These are phyloP conservation scores for Pyrenophora tritici-repentis DNA, from an alignment of 2,329 filamentous ascomycete species.

Conservation along the genomic window DNA sequence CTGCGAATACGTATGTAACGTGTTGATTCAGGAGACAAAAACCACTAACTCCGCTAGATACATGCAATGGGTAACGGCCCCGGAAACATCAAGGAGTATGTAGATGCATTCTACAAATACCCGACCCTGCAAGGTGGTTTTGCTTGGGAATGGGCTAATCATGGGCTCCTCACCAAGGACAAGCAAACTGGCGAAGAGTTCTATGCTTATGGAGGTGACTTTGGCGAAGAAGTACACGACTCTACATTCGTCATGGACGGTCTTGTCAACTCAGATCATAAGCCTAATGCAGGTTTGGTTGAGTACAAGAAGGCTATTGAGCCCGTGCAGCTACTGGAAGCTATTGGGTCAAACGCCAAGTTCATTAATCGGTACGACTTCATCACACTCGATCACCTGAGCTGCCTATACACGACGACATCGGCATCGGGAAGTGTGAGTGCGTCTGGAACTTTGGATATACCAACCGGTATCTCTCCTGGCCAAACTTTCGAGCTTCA, in stretches of 20 bases:
- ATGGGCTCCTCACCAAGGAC: slow-evolving; percentile 50
- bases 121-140: slow-evolving; percentile 67
- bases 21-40: neutral
- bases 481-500: slow-evolving; percentile 34
- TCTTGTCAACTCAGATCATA: slow-evolving; percentile 50
- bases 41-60: slow-evolving; percentile 21
- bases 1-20: slow-evolving; percentile 54
- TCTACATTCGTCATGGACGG: slow-evolving; percentile 54
- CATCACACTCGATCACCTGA: slow-evolving; percentile 45
- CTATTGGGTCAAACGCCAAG: slow-evolving; percentile 26
- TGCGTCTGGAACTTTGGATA: slow-evolving; percentile 24
- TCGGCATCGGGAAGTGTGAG: slow-evolving; percentile 9
- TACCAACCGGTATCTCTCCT: slow-evolving; percentile 33
- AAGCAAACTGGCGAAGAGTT: slow-evolving; percentile 46
- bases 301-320: slow-evolving; percentile 54
- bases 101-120: slow-evolving; percentile 65
- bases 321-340: slow-evolving; percentile 45
- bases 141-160: slow-evolving; percentile 55
- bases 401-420: slow-evolving; percentile 21
- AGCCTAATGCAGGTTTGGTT: slow-evolving; percentile 47
- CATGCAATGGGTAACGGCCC: slow-evolving; percentile 78
- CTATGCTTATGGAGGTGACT: slow-evolving; percentile 53
- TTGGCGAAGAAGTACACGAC: slow-evolving; percentile 50
- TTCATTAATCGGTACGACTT: slow-evolving; percentile 47
- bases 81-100: slow-evolving; percentile 70